Evolutionary conservation across 179 eudicot genomes (phyloP).

Genomic region (Actinidia arguta): DNA sequence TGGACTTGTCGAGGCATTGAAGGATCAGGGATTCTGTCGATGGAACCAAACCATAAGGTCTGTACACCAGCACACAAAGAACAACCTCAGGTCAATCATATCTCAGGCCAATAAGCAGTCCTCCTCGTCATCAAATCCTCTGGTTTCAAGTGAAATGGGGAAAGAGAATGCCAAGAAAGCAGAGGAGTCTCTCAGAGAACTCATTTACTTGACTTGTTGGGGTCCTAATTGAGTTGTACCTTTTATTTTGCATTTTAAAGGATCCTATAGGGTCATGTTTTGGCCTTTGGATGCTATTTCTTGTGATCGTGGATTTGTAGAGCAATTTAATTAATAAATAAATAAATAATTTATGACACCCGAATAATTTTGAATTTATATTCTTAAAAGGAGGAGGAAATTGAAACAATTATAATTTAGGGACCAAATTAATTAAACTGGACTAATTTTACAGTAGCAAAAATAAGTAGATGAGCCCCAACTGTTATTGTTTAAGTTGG

Average conservation of each 20-base stretch:
- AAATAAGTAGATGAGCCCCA: too few species aligned
- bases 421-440: too few species aligned
- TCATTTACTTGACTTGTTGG: conserved; percentile 60
- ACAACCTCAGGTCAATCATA: conserved; percentile 28
- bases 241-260: not conserved
- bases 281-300: too few species aligned
- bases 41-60: conserved; percentile 52
- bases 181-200: conserved; percentile 43
- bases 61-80: conserved; percentile 36
- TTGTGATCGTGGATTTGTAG: too few species aligned
- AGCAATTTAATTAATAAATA: too few species aligned
- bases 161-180: conserved; percentile 20
- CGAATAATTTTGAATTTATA: too few species aligned
- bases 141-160: not conserved
- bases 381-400: too few species aligned
- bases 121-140: not conserved
- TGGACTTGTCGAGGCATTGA: conserved; percentile 58
- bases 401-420: too few species aligned
- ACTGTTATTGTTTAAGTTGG: too few species aligned
- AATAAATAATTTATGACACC: too few species aligned
- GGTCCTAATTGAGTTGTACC: conserved; percentile 38
- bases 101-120: conserved; percentile 16
- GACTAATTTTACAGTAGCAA: too few species aligned
- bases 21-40: conserved; percentile 61
- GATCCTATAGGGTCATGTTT: too few species aligned